A percentile compares a stretch with the other conserved stretches of the same genome.
Evolutionary conservation across 495 filamentous ascomycete genomes (phyloP).

Genomic region (Neurospora sp.): DNA sequence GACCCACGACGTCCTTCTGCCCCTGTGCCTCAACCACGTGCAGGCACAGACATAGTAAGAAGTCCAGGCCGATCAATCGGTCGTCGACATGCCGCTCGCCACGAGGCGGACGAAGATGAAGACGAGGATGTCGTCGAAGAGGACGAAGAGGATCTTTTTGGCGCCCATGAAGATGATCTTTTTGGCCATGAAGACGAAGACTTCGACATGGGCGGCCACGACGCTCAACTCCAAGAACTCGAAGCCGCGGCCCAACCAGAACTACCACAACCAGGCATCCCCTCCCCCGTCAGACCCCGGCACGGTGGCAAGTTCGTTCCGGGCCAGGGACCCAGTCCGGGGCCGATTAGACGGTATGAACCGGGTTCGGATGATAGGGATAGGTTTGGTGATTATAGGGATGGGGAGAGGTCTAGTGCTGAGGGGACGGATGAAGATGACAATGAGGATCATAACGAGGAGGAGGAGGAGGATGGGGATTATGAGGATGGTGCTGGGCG

Average conservation of each 20-base stretch:
- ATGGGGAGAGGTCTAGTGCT: background rate
- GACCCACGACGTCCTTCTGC: background rate
- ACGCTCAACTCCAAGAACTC: background rate
- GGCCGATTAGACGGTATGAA: background rate
- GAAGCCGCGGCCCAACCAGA: background rate
- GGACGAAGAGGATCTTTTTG: background rate
- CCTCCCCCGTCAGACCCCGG: background rate
- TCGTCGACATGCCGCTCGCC: background rate
- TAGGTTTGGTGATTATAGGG: background rate
- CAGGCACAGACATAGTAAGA: background rate
- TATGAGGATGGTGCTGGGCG: background rate
- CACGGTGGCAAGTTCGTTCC: background rate
- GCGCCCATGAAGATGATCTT: background rate
- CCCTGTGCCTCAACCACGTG: background rate
- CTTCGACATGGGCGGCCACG: background rate
- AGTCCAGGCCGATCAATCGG: background rate
- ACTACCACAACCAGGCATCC: background rate
- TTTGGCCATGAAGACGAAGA: background rate
- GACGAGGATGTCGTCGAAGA: background rate
- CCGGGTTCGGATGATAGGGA: background rate
- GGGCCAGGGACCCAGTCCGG: background rate
- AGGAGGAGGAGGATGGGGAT: background rate
- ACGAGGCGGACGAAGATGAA: background rate
- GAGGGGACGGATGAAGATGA: background rate
- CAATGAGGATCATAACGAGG: background rate